phyloP scores from a whole-genome alignment of 1,139 yeast species.

The Pneumocystis oryctolagi region DNA sequence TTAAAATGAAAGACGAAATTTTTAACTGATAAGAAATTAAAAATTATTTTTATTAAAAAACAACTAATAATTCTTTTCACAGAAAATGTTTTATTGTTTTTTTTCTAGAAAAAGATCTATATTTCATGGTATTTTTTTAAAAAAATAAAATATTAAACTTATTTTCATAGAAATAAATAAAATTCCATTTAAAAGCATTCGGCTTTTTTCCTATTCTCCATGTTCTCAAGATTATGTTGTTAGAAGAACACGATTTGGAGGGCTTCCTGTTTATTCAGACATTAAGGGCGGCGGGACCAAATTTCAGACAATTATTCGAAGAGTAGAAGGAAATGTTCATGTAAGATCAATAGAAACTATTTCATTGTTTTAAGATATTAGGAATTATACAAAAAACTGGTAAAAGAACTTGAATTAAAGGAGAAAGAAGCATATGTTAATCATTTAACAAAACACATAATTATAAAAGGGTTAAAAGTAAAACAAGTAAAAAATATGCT shows the following conservation, averaged over 20 bases:
- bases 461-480: neutral
- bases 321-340: conserved; percentile 1
- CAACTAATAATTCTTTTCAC: too few species aligned
- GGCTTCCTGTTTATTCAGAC: neutral
- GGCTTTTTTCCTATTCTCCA: neutral
- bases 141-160: neutral
- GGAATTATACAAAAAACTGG: neutral
- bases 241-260: neutral
- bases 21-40: neutral
- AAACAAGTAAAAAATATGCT: neutral
- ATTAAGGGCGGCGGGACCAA: conserved; percentile 1
- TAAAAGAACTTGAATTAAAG: neutral
- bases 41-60: neutral
- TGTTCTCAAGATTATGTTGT: neutral
- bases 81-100: neutral
- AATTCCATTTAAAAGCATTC: neutral
- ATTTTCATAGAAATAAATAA: neutral
- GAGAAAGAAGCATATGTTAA: neutral
- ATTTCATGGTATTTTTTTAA: neutral
- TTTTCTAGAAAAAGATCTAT: neutral
- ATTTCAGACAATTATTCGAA: neutral
- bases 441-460: neutral
- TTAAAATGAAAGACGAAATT: neutral
- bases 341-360: neutral
- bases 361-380: neutral